Evolutionary conservation across 345 rosid genomes (phyloP).

Genomic region (Litchi chinensis): DNA sequence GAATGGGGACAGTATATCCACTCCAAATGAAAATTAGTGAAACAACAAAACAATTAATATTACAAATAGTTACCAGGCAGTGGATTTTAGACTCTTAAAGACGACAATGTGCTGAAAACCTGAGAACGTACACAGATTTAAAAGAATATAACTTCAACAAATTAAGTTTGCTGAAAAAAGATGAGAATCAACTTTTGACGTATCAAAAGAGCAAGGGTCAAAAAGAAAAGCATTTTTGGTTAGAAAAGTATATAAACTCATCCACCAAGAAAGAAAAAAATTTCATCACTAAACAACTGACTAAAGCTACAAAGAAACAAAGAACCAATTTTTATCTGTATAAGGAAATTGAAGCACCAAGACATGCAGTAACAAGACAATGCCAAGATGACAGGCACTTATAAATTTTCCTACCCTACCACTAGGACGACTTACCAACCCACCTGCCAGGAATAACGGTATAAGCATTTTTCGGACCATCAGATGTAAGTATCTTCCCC

Average conservation of each 20-base stretch:
- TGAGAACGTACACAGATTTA: not conserved
- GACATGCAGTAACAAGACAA: constrained; percentile 21
- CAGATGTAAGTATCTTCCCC: constrained; percentile 93
- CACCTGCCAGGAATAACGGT: constrained; percentile 86
- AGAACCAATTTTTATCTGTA: constrained; percentile 6
- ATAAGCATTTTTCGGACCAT: constrained; percentile 87
- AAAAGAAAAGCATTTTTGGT: constrained; percentile 7
- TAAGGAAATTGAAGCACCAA: constrained; percentile 17
- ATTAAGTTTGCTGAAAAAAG: not conserved
- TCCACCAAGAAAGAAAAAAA: constrained; percentile 4
- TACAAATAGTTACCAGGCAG: not conserved
- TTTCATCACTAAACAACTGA: not conserved
- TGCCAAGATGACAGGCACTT: constrained; percentile 19
- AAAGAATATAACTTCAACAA: not conserved
- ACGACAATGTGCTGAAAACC: constrained; percentile 5
- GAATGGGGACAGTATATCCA: not conserved
- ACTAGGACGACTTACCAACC: constrained; percentile 77
- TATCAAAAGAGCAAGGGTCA: not conserved
- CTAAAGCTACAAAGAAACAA: not conserved
- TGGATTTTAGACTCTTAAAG: not conserved
- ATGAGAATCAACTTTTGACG: not conserved
- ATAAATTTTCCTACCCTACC: constrained; percentile 28
- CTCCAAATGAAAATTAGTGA: no score
- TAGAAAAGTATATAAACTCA: not conserved
- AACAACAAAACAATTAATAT: not conserved